These are phyloP conservation scores for Berkeleyomyces rouxiae DNA, from an alignment of 2,329 filamentous ascomycete genomes.

Conservation along the genomic window DNA sequence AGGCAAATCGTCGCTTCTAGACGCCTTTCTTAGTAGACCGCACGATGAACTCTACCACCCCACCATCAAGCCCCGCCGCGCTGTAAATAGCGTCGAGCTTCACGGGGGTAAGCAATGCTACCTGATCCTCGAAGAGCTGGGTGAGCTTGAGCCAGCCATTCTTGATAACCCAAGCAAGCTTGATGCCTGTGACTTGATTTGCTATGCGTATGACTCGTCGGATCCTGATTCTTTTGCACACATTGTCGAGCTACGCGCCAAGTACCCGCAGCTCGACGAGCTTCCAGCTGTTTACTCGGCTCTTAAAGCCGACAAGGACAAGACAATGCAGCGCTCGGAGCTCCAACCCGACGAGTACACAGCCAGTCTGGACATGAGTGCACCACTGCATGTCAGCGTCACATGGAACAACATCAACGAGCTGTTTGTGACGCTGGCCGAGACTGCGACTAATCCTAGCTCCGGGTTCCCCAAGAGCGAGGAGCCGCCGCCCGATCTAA, in stretches of 20 bases:
- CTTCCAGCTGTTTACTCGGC: conserved; percentile 84
- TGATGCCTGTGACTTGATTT: conserved; percentile 82
- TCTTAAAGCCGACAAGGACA: conserved; percentile 87
- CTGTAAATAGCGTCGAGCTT: conserved; percentile 91
- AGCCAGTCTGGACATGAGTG: conserved; percentile 66
- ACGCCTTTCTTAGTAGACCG: conserved; percentile 77
- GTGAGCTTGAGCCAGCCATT: conserved; percentile 86
- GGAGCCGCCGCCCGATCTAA: conserved; percentile 69
- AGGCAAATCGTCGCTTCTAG: conserved; percentile 80
- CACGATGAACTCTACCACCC: conserved; percentile 75
- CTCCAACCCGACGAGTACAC: conserved; percentile 88
- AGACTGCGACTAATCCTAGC: conserved; percentile 78
- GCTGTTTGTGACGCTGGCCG: conserved; percentile 79
- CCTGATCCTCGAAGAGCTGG: conserved; percentile 85
- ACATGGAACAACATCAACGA: conserved; percentile 90
- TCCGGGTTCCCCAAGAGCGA: conserved; percentile 79
- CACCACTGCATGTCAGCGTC: conserved; percentile 84
- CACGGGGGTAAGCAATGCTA: conserved; percentile 95
- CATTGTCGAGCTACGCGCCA: conserved; percentile 63
- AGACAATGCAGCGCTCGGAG: conserved; percentile 87
- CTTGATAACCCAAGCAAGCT: conserved; percentile 82
- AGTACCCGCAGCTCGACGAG: conserved; percentile 71
- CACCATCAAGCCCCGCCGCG: conserved; percentile 84
- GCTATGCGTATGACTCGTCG: conserved; percentile 92
- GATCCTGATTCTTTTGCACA: conserved; percentile 93